phyloP scores from a whole-genome alignment of 352 stramenopile genomes.

The Phytophthora sojae region DNA sequence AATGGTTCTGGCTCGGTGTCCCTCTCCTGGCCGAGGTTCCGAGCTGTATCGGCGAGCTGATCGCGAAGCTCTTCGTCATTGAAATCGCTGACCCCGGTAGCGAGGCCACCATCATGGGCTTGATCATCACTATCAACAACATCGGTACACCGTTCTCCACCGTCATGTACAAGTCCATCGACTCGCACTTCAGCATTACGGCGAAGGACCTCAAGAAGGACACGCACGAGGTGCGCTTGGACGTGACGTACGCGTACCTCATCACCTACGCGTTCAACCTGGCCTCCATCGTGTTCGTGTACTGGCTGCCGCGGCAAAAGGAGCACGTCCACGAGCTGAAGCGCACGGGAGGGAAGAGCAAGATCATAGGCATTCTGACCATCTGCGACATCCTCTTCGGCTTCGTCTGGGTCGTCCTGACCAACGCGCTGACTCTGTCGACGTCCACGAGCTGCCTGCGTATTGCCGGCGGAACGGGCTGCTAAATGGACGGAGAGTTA shows the following conservation, averaged over 20 bases:
- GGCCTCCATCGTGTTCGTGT: constrained; percentile 49
- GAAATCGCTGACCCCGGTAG: constrained; percentile 50
- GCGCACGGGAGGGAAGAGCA: constrained; percentile 46
- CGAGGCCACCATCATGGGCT: constrained; percentile 53
- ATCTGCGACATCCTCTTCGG: constrained; percentile 48
- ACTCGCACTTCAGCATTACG: constrained; percentile 56
- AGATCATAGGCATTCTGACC: constrained; percentile 42
- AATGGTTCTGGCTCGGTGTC: constrained; percentile 70
- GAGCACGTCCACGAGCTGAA: constrained; percentile 49
- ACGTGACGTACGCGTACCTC: constrained; percentile 58
- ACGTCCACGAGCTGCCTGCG: constrained; percentile 57
- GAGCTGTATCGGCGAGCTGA: constrained; percentile 36
- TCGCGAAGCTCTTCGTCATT: constrained; percentile 50
- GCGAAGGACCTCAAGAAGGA: constrained; percentile 44
- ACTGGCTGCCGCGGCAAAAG: constrained; percentile 64
- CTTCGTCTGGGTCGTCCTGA: constrained; percentile 59
- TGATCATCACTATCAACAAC: constrained; percentile 47
- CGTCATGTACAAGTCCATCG: constrained; percentile 62
- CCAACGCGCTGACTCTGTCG: constrained; percentile 61
- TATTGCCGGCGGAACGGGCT: constrained; percentile 60
- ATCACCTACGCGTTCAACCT: constrained; percentile 66
- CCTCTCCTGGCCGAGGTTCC: constrained; percentile 52
- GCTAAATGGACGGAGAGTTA: constrained; percentile 12
- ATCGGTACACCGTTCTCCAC: constrained; percentile 54
- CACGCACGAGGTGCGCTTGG: constrained; percentile 47